These are phyloP conservation scores for Phytophthora aleatoria DNA, from an alignment of 352 stramenopile species.

Conservation along the genomic window DNA sequence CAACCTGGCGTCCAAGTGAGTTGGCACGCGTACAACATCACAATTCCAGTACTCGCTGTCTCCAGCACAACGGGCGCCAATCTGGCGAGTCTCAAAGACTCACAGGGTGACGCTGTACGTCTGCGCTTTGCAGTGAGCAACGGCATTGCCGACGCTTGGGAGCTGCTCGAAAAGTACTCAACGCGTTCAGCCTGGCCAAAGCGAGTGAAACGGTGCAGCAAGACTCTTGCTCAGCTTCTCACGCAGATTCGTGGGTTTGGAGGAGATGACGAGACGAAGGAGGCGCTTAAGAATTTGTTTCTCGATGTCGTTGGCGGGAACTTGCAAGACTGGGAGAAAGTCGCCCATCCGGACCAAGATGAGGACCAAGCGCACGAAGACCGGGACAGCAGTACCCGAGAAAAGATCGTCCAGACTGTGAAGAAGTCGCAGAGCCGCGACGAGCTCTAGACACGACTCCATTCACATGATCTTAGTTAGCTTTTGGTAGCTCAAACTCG, in stretches of 20 bases:
- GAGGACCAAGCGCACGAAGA: slow-evolving; percentile 3
- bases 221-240: slow-evolving; percentile 24
- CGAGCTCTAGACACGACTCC: slow-evolving; percentile 26
- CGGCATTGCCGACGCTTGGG: slow-evolving; percentile 55
- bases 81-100: slow-evolving; percentile 26
- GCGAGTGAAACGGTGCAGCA: slow-evolving; percentile 45
- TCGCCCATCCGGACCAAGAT: slow-evolving; percentile 11
- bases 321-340: slow-evolving; percentile 40
- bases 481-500: slow-evolving; percentile 9
- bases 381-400: background rate
- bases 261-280: slow-evolving; percentile 33
- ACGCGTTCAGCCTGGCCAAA: slow-evolving; percentile 49
- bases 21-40: slow-evolving; percentile 78
- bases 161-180: slow-evolving; percentile 43
- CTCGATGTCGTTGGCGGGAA: slow-evolving; percentile 43
- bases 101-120: slow-evolving; percentile 6
- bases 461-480: slow-evolving; percentile 12
- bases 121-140: slow-evolving; percentile 47
- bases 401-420: slow-evolving; percentile 7
- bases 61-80: slow-evolving; percentile 36
- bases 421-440: slow-evolving; percentile 25
- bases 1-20: slow-evolving; percentile 45
- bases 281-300: slow-evolving; percentile 51
- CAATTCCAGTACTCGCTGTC: slow-evolving; percentile 50
- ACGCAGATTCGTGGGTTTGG: slow-evolving; percentile 21